These are phyloP conservation scores for Stachybotrys chartarum DNA, from an alignment of 2,329 filamentous ascomycete genomes.

Conservation along the genomic window DNA sequence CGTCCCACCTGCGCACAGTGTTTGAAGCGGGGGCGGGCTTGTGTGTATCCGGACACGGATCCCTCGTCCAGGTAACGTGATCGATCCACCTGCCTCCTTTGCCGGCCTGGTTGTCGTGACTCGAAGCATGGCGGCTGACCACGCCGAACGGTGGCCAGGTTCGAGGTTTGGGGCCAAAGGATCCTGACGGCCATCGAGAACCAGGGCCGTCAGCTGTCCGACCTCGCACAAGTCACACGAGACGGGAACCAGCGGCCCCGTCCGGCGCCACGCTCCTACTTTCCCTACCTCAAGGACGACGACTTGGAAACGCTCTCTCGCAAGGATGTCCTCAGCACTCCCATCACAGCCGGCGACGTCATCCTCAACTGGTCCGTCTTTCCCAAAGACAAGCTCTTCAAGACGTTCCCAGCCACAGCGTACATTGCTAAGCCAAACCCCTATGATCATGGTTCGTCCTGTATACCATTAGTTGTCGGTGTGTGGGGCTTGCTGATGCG, in stretches of 20 bases:
- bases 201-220: conserved; percentile 5
- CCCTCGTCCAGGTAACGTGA: conserved; percentile 6
- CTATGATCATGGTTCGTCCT: conserved; percentile 3
- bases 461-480: too few relatives aligned
- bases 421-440: conserved; percentile 6
- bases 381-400: conserved; percentile 3
- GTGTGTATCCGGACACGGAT: conserved; percentile 9
- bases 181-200: conserved; percentile 8
- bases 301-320: conserved; percentile 6
- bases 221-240: conserved; percentile 2
- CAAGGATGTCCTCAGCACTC: conserved; percentile 7
- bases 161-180: conserved; percentile 7
- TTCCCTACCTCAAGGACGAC: conserved; percentile 4
- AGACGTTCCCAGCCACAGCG: conserved; percentile 6
- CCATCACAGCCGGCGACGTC: conserved; percentile 8
- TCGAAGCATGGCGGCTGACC: background rate
- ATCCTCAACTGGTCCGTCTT: conserved; percentile 8
- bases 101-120: too few relatives aligned
- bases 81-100: background rate
- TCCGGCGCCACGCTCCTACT: background rate
- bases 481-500: too few relatives aligned
- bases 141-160: conserved; percentile 1
- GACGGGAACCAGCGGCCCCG: background rate
- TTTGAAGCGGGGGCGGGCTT: conserved; percentile 5
- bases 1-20: conserved; percentile 7